These are phyloP conservation scores for Talaromyces ruber DNA, from an alignment of 495 filamentous ascomycete species.

Conservation along the genomic window DNA sequence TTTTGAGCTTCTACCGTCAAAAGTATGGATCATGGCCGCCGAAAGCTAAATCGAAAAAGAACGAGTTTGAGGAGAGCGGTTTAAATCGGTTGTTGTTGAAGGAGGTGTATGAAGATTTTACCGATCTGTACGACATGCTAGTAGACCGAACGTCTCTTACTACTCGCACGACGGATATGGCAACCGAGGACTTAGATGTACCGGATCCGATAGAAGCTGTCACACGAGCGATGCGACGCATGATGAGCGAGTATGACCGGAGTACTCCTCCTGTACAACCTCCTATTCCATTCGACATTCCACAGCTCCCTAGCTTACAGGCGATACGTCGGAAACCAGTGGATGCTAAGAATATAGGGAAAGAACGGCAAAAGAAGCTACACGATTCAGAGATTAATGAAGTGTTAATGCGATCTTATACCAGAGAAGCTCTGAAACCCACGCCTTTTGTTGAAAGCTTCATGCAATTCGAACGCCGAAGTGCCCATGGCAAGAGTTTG, in stretches of 20 bases:
- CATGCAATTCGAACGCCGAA: conserved; percentile 72
- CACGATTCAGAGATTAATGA: conserved; percentile 68
- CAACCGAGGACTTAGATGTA: conserved; percentile 24
- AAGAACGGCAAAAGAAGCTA: conserved; percentile 57
- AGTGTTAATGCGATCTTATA: conserved; percentile 67
- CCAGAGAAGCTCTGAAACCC: conserved; percentile 55
- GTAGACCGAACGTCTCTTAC: conserved; percentile 59
- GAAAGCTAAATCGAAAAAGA: conserved; percentile 85
- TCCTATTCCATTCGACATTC: conserved; percentile 85
- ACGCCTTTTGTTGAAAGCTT: conserved; percentile 70
- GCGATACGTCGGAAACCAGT: conserved; percentile 50
- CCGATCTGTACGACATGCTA: conserved; percentile 78
- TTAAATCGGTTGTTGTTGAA: conserved; percentile 76
- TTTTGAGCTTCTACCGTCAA: conserved; percentile 69
- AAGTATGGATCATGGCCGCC: conserved; percentile 92
- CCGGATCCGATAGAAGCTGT: conserved; percentile 35
- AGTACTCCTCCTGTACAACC: conserved; percentile 82
- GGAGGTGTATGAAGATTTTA: conserved; percentile 79
- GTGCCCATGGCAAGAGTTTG: conserved; percentile 59
- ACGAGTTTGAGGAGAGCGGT: conserved; percentile 74
- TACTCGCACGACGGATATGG: conserved; percentile 43
- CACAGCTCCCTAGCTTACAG: conserved; percentile 63
- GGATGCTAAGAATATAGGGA: conserved; percentile 53
- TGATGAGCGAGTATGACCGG: conserved; percentile 80
- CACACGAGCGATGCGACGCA: conserved; percentile 53